Evolutionary conservation across 371 early-diverging fungal genomes (phyloP).

Genomic region (Mucor plumbeus): DNA sequence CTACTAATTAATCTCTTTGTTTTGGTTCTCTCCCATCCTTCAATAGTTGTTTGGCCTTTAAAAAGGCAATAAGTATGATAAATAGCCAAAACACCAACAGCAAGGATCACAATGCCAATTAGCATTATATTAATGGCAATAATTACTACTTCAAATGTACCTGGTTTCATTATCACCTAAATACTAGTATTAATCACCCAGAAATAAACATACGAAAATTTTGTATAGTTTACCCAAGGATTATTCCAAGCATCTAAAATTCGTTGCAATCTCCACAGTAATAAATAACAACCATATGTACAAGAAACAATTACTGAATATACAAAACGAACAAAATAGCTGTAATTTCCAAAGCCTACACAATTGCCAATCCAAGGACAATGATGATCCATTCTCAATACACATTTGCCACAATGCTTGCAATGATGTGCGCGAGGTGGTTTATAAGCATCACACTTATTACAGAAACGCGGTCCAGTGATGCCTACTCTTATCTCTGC

Average conservation of each 20-base stretch:
- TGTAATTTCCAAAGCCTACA: conserved; percentile 86
- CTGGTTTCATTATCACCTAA: neutral
- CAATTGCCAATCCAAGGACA: conserved; percentile 98
- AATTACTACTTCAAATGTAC: conserved; percentile 53
- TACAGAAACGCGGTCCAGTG: conserved; percentile 65
- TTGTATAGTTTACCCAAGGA: conserved; percentile 19
- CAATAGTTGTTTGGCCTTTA: conserved; percentile 93
- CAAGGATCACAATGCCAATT: conserved; percentile 64
- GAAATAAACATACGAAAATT: neutral
- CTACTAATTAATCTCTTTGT: conserved; percentile 24
- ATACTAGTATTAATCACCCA: neutral
- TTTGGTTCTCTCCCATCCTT: conserved; percentile 65
- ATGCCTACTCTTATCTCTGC: conserved; percentile 10
- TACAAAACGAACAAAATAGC: conserved; percentile 86
- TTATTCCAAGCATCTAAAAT: conserved; percentile 38
- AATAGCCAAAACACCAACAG: conserved; percentile 77
- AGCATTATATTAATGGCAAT: conserved; percentile 70
- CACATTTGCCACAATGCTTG: conserved; percentile 72
- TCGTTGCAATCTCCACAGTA: conserved; percentile 47
- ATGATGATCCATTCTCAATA: conserved; percentile 90
- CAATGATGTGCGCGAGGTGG: conserved; percentile 85
- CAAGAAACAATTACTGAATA: conserved; percentile 70
- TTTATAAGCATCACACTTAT: conserved; percentile 70
- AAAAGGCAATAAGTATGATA: conserved; percentile 80
- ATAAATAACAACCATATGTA: conserved; percentile 41